Evolutionary conservation across 2,329 filamentous ascomycete species (phyloP).

Genomic region (Drechslera avenae): DNA sequence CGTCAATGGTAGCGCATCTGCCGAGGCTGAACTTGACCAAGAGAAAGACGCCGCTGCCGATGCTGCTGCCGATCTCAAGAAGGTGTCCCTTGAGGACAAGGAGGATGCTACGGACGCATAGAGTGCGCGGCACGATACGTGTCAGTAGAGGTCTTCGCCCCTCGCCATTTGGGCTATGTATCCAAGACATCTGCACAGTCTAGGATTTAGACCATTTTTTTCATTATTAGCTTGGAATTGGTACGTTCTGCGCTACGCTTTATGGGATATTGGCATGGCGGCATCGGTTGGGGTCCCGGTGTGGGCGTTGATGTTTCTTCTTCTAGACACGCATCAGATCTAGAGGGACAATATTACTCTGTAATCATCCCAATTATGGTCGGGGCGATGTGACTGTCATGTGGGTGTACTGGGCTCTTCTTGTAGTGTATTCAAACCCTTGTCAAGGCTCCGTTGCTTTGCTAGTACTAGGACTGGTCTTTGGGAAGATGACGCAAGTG

Average conservation of each 20-base stretch:
- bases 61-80: slow-evolving; percentile 64
- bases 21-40: slow-evolving; percentile 60
- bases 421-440: background rate
- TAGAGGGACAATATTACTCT: slow-evolving; percentile 28
- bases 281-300: slow-evolving; percentile 24
- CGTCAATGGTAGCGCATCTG: slow-evolving; percentile 58
- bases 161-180: slow-evolving; percentile 25
- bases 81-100: slow-evolving; percentile 64
- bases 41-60: slow-evolving; percentile 66
- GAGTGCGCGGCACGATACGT: slow-evolving; percentile 5
- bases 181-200: slow-evolving; percentile 23
- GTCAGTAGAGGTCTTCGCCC: slow-evolving; percentile 10
- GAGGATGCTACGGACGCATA: slow-evolving; percentile 36
- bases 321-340: slow-evolving; percentile 25
- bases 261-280: slow-evolving; percentile 28
- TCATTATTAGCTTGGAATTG: slow-evolving; percentile 24
- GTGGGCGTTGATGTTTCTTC: slow-evolving; percentile 17
- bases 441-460: background rate
- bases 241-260: slow-evolving; percentile 21
- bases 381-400: slow-evolving; percentile 3
- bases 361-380: slow-evolving; percentile 11
- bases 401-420: background rate
- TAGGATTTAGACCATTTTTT: slow-evolving; percentile 22
- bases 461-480: slow-evolving; percentile 1
- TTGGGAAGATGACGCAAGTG: slow-evolving; percentile 16